Evolutionary conservation across 352 stramenopile genomes (phyloP).

Genomic region (Phytopythium helicoides): DNA sequence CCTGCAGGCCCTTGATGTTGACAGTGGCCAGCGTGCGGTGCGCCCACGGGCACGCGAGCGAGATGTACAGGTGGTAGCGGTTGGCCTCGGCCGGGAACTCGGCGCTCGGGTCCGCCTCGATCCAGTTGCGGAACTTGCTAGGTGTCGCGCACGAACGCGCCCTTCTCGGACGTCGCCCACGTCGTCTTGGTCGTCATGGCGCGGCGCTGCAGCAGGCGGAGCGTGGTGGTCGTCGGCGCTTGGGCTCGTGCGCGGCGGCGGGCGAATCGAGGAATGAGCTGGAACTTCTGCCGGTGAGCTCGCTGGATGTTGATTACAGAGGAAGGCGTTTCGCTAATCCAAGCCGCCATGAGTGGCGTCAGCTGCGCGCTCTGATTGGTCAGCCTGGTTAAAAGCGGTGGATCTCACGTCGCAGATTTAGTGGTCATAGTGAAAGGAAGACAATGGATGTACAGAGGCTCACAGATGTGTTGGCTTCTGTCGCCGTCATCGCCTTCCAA

Average conservation of each 20-base stretch:
- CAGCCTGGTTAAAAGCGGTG: not conserved
- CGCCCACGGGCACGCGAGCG: conserved; percentile 92
- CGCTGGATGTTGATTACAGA: not conserved
- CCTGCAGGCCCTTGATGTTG: conserved; percentile 93
- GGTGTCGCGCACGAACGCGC: conserved; percentile 68
- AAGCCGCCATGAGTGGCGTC: not conserved
- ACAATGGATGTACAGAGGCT: too few species aligned
- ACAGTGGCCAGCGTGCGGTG: conserved; percentile 82
- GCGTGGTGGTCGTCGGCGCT: not conserved
- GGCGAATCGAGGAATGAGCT: conserved; percentile 16
- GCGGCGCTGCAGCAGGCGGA: not conserved
- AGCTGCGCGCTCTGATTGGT: conserved; percentile 4
- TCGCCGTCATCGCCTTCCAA: not conserved
- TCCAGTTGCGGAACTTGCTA: conserved; percentile 82
- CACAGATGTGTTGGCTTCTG: too few species aligned
- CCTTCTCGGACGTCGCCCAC: conserved; percentile 68
- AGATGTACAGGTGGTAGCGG: conserved; percentile 96
- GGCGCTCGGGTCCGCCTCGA: conserved; percentile 51
- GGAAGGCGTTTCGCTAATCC: conserved; percentile 3
- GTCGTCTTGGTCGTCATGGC: conserved; percentile 62
- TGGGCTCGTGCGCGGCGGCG: not conserved
- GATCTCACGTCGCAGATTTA: not conserved
- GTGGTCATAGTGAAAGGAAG: not conserved
- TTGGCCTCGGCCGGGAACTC: conserved; percentile 58
- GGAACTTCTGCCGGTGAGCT: not conserved